phyloP scores from a whole-genome alignment of 163 green algal species.

The Scenedesmus sp. region DNA sequence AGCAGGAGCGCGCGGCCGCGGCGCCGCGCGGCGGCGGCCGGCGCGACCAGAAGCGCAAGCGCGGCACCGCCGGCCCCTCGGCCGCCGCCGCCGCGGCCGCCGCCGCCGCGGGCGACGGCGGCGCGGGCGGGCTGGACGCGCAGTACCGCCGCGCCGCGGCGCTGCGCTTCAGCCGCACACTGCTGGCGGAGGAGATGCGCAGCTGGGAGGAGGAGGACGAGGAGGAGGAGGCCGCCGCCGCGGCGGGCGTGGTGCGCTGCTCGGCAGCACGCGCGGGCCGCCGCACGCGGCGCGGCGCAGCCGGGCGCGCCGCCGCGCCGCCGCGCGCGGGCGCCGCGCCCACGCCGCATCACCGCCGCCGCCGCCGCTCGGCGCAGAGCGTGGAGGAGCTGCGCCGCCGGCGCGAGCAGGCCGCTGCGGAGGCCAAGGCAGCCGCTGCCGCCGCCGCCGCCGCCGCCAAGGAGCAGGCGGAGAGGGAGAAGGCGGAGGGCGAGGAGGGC shows the following conservation, averaged over 20 bases:
- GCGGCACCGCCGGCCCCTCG: background rate
- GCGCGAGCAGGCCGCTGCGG: constrained; percentile 1
- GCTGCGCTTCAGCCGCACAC: background rate
- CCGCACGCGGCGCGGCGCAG: too few species aligned
- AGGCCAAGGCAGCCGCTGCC: constrained; percentile 1
- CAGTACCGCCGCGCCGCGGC: background rate
- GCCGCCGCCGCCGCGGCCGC: background rate
- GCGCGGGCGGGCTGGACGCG: background rate
- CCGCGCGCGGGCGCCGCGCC: too few species aligned
- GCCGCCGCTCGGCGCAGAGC: constrained; percentile 1
- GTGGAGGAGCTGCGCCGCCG: constrained; percentile 25
- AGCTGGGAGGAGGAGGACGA: constrained; percentile 21
- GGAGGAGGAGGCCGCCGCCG: constrained; percentile 16
- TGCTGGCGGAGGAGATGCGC: constrained; percentile 25
- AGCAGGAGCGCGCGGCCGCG: background rate
- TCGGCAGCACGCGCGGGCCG: too few species aligned
- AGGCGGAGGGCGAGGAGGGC: background rate
- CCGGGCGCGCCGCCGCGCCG: too few species aligned
- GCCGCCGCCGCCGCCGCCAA: background rate
- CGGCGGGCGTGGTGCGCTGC: constrained; percentile 28
- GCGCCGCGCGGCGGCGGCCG: background rate
- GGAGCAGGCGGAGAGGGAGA: constrained; percentile 1
- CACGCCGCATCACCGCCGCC: too few species aligned
- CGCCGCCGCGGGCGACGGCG: background rate
- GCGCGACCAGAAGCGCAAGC: background rate